These are phyloP conservation scores for Thermothielavioides terrestris DNA, from an alignment of 495 filamentous ascomycete species.

Conservation along the genomic window DNA sequence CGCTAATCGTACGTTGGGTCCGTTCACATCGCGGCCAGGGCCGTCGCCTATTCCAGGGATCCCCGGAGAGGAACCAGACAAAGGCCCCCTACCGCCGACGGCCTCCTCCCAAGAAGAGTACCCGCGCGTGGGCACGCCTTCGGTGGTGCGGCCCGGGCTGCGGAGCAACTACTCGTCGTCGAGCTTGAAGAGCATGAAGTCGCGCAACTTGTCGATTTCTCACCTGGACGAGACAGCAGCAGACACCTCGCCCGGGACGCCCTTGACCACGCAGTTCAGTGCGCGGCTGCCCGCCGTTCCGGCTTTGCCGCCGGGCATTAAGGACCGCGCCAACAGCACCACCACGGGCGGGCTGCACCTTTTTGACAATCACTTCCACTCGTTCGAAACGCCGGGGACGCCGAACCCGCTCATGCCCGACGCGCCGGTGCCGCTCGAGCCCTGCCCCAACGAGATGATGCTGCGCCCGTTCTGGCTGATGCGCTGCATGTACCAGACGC, in stretches of 20 bases:
- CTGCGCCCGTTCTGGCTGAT: constrained; percentile 95
- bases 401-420: constrained; percentile 48
- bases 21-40: constrained; percentile 23
- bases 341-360: constrained; percentile 64
- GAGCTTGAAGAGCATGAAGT: constrained; percentile 60
- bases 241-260: constrained; percentile 65
- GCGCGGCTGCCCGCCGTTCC: constrained; percentile 43
- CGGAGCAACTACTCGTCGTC: constrained; percentile 75
- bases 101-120: constrained; percentile 24
- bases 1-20: constrained; percentile 20
- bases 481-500: constrained; percentile 83
- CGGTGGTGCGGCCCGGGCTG: constrained; percentile 41
- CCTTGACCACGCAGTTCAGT: constrained; percentile 54
- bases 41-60: constrained; percentile 26
- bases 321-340: constrained; percentile 39
- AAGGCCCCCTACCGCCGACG: constrained; percentile 24
- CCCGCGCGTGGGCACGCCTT: constrained; percentile 31
- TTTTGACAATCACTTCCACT: constrained; percentile 79
- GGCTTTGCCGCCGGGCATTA: constrained; percentile 50
- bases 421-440: constrained; percentile 71
- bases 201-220: constrained; percentile 67
- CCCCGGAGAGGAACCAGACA: constrained; percentile 13
- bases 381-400: constrained; percentile 56
- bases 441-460: constrained; percentile 78
- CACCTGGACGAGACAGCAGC: constrained; percentile 54